Evolutionary conservation across 352 stramenopile species (phyloP).

Genomic region (Blastocystis sp.): DNA sequence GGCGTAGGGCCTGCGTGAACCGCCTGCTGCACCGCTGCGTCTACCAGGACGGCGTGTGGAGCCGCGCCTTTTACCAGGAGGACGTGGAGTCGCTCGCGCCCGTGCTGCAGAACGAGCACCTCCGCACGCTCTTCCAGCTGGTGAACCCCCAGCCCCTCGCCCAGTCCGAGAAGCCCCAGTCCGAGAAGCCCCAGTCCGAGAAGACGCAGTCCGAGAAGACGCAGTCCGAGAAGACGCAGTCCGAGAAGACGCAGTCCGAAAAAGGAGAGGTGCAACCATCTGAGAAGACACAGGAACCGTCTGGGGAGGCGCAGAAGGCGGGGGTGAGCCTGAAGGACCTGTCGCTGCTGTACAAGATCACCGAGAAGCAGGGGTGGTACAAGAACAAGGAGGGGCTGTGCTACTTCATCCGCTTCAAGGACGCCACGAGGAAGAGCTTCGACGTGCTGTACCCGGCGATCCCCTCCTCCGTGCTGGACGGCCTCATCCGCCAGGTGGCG

Average conservation of each 20-base stretch:
- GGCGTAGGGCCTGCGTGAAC: conserved; percentile 29
- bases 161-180: not conserved
- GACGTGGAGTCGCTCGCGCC: conserved; percentile 6
- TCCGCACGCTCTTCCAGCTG: conserved; percentile 10
- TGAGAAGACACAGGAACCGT: conserved; percentile 1
- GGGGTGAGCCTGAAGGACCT: not conserved
- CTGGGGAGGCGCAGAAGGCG: not conserved
- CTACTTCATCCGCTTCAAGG: conserved; percentile 51
- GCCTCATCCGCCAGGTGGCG: not conserved
- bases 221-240: not conserved
- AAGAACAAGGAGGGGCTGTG: not conserved
- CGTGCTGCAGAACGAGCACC: conserved; percentile 5
- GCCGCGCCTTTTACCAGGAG: conserved; percentile 5
- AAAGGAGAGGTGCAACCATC: not conserved
- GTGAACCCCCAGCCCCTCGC: conserved; percentile 8
- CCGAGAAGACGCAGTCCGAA: not conserved
- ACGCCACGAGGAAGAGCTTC: not conserved
- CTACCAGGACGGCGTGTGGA: conserved; percentile 34
- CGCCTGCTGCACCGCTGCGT: conserved; percentile 12
- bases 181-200: not conserved
- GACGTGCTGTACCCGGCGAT: not conserved
- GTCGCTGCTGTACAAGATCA: not conserved
- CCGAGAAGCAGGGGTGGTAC: not conserved
- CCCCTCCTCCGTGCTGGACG: not conserved
- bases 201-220: not conserved